phyloP scores from a whole-genome alignment of 2,329 filamentous ascomycete species.

The Penicillium vulpinum region DNA sequence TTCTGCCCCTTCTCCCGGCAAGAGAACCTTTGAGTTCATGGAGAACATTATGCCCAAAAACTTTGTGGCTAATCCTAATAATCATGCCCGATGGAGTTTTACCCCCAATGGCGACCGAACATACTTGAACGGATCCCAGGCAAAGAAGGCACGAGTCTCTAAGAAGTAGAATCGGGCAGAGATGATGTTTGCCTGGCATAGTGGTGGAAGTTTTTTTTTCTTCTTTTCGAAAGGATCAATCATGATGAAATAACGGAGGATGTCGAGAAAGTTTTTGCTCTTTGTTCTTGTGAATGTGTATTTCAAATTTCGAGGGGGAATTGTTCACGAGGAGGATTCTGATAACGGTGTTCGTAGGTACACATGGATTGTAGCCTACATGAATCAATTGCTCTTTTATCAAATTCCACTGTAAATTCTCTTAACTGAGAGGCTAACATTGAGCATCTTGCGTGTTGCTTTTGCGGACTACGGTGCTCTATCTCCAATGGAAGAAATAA shows the following conservation, averaged over 20 bases:
- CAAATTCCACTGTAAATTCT: not conserved
- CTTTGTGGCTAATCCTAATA: constrained; percentile 28
- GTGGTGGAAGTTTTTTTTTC: not conserved
- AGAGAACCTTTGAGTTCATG: constrained; percentile 14
- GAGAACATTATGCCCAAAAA: constrained; percentile 14
- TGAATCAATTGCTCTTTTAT: not conserved
- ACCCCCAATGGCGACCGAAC: constrained; percentile 12
- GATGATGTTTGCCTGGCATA: not conserved
- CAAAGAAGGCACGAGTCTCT: constrained; percentile 1
- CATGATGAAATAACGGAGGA: not conserved
- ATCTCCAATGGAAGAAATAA: not conserved
- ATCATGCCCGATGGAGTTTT: constrained; percentile 24
- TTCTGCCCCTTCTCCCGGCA: not conserved
- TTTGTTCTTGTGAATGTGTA: not conserved
- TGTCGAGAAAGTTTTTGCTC: not conserved
- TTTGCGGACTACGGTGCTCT: not conserved
- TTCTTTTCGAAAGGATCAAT: not conserved
- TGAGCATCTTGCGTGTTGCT: not conserved
- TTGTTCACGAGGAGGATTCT: not conserved
- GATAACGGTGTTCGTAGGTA: not conserved
- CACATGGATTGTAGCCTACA: not conserved
- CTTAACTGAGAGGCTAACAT: not conserved
- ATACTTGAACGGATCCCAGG: constrained; percentile 22
- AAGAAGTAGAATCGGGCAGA: not conserved
- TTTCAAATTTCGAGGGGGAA: not conserved